These are phyloP conservation scores for Fusarium solani-melongenae DNA, from an alignment of 2,329 filamentous ascomycete species.

Conservation along the genomic window DNA sequence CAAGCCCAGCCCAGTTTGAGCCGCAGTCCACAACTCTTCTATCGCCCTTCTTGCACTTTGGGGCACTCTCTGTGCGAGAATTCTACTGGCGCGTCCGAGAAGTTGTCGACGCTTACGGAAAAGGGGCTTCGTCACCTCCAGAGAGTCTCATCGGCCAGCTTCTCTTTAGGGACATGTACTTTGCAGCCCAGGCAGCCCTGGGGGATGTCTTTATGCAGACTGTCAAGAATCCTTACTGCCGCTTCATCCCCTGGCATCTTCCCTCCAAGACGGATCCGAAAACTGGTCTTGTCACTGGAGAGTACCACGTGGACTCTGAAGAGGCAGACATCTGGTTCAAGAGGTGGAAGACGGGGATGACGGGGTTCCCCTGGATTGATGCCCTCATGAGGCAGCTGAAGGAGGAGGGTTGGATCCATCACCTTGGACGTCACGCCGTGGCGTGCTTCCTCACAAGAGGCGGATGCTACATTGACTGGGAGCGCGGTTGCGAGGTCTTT, in stretches of 20 bases:
- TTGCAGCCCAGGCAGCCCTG: constrained; percentile 77
- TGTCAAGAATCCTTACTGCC: constrained; percentile 71
- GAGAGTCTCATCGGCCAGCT: constrained; percentile 79
- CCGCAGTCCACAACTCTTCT: constrained; percentile 79
- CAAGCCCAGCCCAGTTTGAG: constrained; percentile 77
- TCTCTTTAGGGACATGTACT: constrained; percentile 86
- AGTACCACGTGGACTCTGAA: constrained; percentile 71
- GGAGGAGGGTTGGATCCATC: constrained; percentile 82
- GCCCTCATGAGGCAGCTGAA: constrained; percentile 81
- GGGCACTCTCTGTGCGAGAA: constrained; percentile 74
- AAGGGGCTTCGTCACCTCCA: constrained; percentile 69
- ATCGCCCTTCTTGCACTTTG: constrained; percentile 80
- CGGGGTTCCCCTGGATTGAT: constrained; percentile 85
- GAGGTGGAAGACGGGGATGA: constrained; percentile 75
- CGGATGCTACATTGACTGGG: constrained; percentile 83
- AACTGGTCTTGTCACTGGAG: constrained; percentile 63
- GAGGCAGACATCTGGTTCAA: constrained; percentile 74
- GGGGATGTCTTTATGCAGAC: constrained; percentile 74
- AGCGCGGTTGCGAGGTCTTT: constrained; percentile 81
- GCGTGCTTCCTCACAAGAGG: constrained; percentile 85
- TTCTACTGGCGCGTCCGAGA: constrained; percentile 80
- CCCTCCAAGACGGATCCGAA: constrained; percentile 66
- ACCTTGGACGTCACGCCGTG: constrained; percentile 80
- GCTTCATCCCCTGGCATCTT: constrained; percentile 85
- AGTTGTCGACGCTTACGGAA: constrained; percentile 67